Evolutionary conservation across 805 yeast species (phyloP), one percentile per base, ranked within the genome.

Genomic region (Schizosaccharomyces lindneri): DNA sequence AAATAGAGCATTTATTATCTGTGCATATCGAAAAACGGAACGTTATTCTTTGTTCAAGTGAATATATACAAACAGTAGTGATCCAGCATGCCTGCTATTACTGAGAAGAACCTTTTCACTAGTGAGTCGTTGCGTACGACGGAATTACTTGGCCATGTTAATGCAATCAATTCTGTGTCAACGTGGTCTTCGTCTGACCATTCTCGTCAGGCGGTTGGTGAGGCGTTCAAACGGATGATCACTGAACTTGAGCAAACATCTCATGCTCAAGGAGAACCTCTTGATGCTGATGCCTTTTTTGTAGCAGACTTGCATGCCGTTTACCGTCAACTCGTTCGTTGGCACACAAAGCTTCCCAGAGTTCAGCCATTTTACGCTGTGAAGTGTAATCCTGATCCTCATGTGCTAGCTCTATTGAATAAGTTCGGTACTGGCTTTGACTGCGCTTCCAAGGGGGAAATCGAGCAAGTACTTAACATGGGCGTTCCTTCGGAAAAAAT

Each of bases 341-440:
- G 97, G 97, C 68, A 70, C 36, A 61, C 66, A 27, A 70, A 74
- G 48, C 75, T 90, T 67, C 95, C 96, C 24, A 74, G 82, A 55
- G 83, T 90, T 46, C 78, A 79, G 62, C 95, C 97, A n/a, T 83
- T 78, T 69, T 90, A 89, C 72, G 98, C 98, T 21, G 93, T 90
- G 66, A 90, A 90, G 73, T 90, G 97, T 74, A 90, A 90, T 75
- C 84, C 88, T 48, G 82, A 87, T 69, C 66, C 73, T 5, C 73
- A 73, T 62, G 81, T 90, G 13, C 70, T 90, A 65, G 69, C 73
- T 60, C 70, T 77, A 36, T 76, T 90, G 66, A 81, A 80, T 2
- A 64, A 72, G 3, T 71, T 82, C 65, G 95, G 93, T 32, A 78
- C 81, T 61, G 83, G 84, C 63, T 90, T 90, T 69, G 98, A 90